Conservation (phyloP, 2,329 filamentous ascomycete genomes). For the Ophiostoma quercus region DNA sequence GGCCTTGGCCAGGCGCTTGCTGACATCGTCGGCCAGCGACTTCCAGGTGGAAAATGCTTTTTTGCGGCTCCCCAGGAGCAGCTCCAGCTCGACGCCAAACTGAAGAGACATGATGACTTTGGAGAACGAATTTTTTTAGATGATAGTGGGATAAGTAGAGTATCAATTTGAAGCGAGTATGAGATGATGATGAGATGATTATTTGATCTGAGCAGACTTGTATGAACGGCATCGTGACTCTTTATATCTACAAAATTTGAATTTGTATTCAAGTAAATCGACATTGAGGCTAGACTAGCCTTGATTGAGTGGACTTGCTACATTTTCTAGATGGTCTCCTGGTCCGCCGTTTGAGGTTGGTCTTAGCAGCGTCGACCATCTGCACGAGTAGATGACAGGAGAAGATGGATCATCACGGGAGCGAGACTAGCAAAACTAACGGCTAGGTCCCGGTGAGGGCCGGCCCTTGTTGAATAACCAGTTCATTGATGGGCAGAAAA, state of each 20-base stretch:
- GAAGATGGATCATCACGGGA: background rate
- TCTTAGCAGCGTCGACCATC: constrained; percentile 8
- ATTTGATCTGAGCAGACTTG: background rate
- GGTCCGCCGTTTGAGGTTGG: constrained; percentile 23
- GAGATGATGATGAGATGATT: background rate
- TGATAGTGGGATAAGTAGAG: no score
- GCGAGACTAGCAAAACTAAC: background rate
- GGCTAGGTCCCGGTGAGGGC: background rate
- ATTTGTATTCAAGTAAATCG: background rate
- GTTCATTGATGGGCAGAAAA: background rate
- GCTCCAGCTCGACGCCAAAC: constrained; percentile 39
- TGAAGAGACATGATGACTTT: constrained; percentile 26
- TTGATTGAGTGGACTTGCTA: constrained; percentile 18
- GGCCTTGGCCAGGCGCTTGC: constrained; percentile 32
- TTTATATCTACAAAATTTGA: background rate
- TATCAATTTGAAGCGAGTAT: background rate
- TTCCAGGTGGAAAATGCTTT: constrained; percentile 34
- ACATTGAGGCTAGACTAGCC: constrained; percentile 17
- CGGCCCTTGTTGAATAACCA: background rate
- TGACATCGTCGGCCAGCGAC: constrained; percentile 35
- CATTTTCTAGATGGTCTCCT: constrained; percentile 14
- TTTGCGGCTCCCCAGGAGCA: constrained; percentile 35
- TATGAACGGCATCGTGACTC: background rate
- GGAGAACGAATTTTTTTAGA: no score
- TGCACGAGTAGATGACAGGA: background rate